phyloP scores from a whole-genome alignment of 2,329 filamentous ascomycete species.

The Colletotrichum limetticola region DNA sequence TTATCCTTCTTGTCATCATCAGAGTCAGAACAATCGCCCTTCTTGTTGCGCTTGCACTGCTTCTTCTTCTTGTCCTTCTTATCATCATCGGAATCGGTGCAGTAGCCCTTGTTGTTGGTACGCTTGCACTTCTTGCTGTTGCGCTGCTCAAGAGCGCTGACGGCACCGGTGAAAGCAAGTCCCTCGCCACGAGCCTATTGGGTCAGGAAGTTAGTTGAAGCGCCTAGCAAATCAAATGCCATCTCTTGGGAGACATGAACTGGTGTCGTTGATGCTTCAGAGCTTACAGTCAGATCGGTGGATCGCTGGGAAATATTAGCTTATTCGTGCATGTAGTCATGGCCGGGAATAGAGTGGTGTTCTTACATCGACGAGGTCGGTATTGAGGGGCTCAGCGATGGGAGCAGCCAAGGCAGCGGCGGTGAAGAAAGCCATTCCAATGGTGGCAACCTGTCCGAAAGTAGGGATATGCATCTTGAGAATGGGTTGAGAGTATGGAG shows the following conservation, averaged over 20 bases:
- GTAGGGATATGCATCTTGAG: constrained; percentile 31
- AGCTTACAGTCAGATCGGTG: constrained; percentile 15
- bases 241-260: background rate
- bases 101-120: constrained; percentile 6
- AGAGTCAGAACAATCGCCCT: constrained; percentile 24
- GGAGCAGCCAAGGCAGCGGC: constrained; percentile 20
- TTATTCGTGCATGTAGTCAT: background rate
- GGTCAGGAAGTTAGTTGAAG: background rate
- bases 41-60: constrained; percentile 25
- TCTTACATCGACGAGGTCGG: constrained; percentile 18
- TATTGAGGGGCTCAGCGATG: constrained; percentile 10
- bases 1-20: constrained; percentile 1
- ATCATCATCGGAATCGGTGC: background rate
- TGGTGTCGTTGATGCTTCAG: background rate
- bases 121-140: constrained; percentile 22
- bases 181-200: constrained; percentile 10
- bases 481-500: background rate
- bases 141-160: constrained; percentile 10
- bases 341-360: background rate
- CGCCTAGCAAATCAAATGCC: background rate
- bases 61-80: constrained; percentile 12
- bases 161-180: background rate
- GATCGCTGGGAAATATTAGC: constrained; percentile 15
- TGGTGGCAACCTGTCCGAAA: constrained; percentile 28
- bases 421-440: constrained; percentile 30